Conservation (phyloP, 1,139 yeast species). For the Kluyveromyces marxianus region DNA sequence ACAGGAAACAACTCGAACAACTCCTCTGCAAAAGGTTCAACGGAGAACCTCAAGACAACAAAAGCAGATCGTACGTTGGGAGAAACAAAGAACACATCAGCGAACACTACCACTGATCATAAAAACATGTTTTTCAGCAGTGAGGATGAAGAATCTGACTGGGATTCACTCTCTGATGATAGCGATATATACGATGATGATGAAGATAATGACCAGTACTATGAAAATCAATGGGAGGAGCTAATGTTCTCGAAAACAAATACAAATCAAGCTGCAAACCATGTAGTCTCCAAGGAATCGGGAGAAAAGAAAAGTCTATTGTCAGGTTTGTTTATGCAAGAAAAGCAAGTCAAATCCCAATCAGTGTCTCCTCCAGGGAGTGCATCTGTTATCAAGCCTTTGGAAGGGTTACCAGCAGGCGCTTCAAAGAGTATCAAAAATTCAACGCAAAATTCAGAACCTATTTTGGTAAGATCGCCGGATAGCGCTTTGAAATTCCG, state of each 20-base stretch:
- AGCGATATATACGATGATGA: constrained; percentile 20
- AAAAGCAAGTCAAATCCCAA: background rate
- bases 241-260: constrained; percentile 20
- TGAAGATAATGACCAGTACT: constrained; percentile 28
- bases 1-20: background rate
- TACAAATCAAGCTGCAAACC: constrained; percentile 5
- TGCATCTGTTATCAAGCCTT: too few species aligned
- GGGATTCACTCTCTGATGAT: constrained; percentile 27
- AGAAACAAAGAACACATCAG: background rate
- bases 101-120: background rate
- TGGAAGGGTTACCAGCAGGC: too few species aligned
- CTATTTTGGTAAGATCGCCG: constrained; percentile 11
- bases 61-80: background rate
- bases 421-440: background rate
- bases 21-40: background rate
- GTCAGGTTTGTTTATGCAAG: constrained; percentile 5
- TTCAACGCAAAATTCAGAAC: constrained; percentile 7
- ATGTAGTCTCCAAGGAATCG: constrained; percentile 26
- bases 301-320: constrained; percentile 42
- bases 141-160: constrained; percentile 29
- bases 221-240: constrained; percentile 29
- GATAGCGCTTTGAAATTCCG: too few species aligned
- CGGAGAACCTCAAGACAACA: background rate
- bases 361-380: too few species aligned
- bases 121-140: constrained; percentile 25